Evolutionary conservation across 148 eudicot genomes (phyloP).

Genomic region (Persicaria tinctoria): DNA sequence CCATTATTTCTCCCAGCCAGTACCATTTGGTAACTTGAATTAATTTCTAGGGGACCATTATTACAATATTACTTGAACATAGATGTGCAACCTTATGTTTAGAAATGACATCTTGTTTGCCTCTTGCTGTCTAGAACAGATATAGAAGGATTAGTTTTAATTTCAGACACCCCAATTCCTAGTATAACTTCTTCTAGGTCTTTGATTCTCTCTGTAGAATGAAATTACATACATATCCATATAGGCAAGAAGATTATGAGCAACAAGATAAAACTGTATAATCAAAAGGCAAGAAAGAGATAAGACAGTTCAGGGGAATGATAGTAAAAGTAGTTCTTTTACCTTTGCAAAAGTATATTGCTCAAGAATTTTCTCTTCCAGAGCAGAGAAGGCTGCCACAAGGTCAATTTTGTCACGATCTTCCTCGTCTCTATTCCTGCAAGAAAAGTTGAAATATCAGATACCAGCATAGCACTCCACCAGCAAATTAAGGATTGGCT

Average conservation of each 20-base stretch:
- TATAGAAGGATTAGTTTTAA: too few species aligned
- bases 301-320: not conserved
- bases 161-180: not conserved
- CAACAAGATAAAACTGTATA: not conserved
- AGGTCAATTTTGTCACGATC: conserved; percentile 70
- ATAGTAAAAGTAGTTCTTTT: conserved; percentile 9
- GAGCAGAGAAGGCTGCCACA: conserved; percentile 68
- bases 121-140: not conserved
- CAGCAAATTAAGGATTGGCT: not conserved
- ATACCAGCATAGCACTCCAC: not conserved
- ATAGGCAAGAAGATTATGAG: not conserved
- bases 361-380: conserved; percentile 89
- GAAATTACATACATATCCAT: not conserved
- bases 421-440: conserved; percentile 70
- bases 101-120: not conserved
- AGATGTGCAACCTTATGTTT: not conserved
- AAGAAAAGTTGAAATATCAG: conserved; percentile 5
- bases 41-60: not conserved
- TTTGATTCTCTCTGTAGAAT: not conserved
- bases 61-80: not conserved
- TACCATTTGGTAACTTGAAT: not conserved
- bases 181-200: not conserved
- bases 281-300: not conserved
- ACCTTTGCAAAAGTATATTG: conserved; percentile 90
- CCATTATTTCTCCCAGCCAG: not conserved